Base-by-base conservation (phyloP, 805 yeast genomes). In the Diddensiella caesifluorescens region DNA sequence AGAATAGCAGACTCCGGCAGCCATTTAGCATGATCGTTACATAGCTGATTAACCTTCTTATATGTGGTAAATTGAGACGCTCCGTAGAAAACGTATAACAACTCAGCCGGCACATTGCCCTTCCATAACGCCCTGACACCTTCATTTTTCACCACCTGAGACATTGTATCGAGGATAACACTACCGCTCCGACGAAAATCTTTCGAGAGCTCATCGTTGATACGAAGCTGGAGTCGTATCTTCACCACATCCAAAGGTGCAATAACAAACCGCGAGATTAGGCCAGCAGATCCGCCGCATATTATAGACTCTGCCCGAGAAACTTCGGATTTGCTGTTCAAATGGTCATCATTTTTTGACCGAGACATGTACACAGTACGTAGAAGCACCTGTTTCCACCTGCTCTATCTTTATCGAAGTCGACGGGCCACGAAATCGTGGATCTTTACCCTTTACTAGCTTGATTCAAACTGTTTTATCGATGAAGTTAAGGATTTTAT, bases 101-200 rank as follows among this genome's bases (percentile, higher is more conserved):
- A 60, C 49, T 87, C 87, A 0, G 97, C 98, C 0, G 98, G 95
- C 0, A 86, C 71, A 57, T 92, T 92, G 0, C 98, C 98, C 59
- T 88, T 89, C 97, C 97, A 92, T n/a, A 90, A 68, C 0, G 87
- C 90, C 5, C 61, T 46, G 0, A 80, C 31, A 1, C 95, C 95
- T 60, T 90, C 97, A 25, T 75, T 69, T 15, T 60, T 57, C 1
- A 72, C 48, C 1, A 87, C 71, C 1, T 66, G 59, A 10, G 46
- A 48, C 35, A 76, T 58, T 0, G 80, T 52, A 2, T 39, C 39
- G 13, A 45, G 13, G 4, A 61, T 29, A 15, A 25, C n/a, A 26
- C 20, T 34, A 42, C 19, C 29, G 15, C 42, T 33, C 10, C 6
- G 5, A n/a, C n/a, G n/a, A n/a, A n/a, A 25, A n/a, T n/a, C n/a